Conservation (phyloP, 2,329 filamentous ascomycete species). For the Nothophoma quercina region DNA sequence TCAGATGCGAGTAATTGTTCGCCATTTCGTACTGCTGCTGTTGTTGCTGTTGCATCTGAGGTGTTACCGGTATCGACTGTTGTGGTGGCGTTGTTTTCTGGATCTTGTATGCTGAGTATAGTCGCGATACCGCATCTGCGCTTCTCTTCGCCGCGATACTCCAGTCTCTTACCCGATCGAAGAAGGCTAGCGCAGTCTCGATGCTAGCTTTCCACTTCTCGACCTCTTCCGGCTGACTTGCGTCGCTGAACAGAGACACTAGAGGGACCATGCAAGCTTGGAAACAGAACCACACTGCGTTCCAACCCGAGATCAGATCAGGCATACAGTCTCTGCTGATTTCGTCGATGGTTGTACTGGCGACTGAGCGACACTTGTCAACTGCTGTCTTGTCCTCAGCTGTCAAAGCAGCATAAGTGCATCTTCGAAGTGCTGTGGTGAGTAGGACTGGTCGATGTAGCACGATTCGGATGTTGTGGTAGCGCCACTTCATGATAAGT, state of each 20-base stretch:
- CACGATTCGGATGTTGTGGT: slow-evolving; percentile 78
- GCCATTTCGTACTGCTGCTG: slow-evolving; percentile 26
- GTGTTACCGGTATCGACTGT: slow-evolving; percentile 16
- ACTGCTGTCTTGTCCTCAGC: slow-evolving; percentile 73
- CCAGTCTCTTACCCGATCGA: slow-evolving; percentile 53
- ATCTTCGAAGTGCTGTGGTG: slow-evolving; percentile 64
- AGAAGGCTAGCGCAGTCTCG: slow-evolving; percentile 53
- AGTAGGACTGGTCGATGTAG: slow-evolving; percentile 77
- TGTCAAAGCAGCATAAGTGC: slow-evolving; percentile 59
- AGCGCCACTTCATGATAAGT: slow-evolving; percentile 83
- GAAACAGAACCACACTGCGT: slow-evolving; percentile 82
- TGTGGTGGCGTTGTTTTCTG: slow-evolving; percentile 27
- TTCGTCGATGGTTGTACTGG: slow-evolving; percentile 74
- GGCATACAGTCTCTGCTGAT: slow-evolving; percentile 74
- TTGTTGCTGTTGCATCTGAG: slow-evolving; percentile 21
- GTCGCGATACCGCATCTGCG: slow-evolving; percentile 50
- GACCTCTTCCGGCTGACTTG: slow-evolving; percentile 49
- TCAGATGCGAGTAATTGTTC: slow-evolving; percentile 20
- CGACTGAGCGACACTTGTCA: slow-evolving; percentile 72
- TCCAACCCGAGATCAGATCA: slow-evolving; percentile 81
- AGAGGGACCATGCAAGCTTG: slow-evolving; percentile 82
- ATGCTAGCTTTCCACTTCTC: slow-evolving; percentile 53
- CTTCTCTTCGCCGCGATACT: slow-evolving; percentile 56
- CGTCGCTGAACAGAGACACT: slow-evolving; percentile 76
- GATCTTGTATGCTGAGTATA: slow-evolving; percentile 53